phyloP scores from a whole-genome alignment of 805 yeast genomes.

The Saccharomycopsis babjevae region DNA sequence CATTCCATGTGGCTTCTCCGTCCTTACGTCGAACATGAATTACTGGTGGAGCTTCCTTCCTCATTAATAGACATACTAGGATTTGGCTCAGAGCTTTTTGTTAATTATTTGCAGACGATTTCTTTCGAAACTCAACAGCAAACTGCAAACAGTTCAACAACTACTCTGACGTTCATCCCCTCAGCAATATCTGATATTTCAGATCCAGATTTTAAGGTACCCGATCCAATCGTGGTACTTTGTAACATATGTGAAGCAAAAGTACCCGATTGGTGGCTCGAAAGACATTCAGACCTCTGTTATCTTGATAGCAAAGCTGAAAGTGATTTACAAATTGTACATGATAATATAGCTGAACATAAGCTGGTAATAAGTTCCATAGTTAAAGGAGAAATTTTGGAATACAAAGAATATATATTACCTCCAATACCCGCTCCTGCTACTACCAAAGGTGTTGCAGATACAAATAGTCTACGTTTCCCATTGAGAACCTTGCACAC shows the following conservation, averaged over 20 bases:
- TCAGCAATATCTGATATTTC: constrained; percentile 35
- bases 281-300: constrained; percentile 81
- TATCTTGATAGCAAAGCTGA: constrained; percentile 74
- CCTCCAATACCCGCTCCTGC: constrained; percentile 23
- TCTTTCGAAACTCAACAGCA: constrained; percentile 23
- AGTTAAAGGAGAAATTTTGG: constrained; percentile 24
- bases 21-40: constrained; percentile 55
- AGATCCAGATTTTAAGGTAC: constrained; percentile 55
- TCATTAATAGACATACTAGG: constrained; percentile 70
- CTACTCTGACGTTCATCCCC: neutral
- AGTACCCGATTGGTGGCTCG: constrained; percentile 96
- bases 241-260: constrained; percentile 88
- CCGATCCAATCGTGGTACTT: constrained; percentile 71
- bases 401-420: constrained; percentile 51
- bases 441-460: neutral
- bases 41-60: constrained; percentile 50
- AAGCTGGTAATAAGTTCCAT: constrained; percentile 38
- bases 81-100: constrained; percentile 79
- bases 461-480: constrained; percentile 30
- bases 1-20: constrained; percentile 92
- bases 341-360: constrained; percentile 71
- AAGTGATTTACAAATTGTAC: constrained; percentile 62
- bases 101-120: constrained; percentile 55
- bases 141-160: neutral
- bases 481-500: constrained; percentile 53